Conservation (phyloP, 2,329 filamentous ascomycete species). For the Juglanconis oblonga region DNA sequence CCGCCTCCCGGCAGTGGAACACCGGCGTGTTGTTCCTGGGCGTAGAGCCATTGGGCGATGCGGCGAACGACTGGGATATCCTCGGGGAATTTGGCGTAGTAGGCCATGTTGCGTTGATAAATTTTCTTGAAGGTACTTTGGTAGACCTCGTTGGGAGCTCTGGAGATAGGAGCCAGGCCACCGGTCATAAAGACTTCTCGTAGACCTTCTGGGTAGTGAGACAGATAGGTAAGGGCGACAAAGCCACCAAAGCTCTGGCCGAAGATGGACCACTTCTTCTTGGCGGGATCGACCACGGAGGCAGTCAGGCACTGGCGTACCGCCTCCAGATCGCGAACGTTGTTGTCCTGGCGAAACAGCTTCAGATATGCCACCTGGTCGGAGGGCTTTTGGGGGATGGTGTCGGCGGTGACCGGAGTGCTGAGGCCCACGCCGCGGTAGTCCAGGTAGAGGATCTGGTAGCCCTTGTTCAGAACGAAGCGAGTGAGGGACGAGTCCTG, state of each 20-base stretch:
- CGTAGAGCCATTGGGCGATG: slow-evolving; percentile 63
- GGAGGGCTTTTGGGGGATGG: slow-evolving; percentile 53
- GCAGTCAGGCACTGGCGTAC: slow-evolving; percentile 72
- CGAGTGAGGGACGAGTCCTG: slow-evolving; percentile 72
- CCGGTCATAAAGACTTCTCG: slow-evolving; percentile 83
- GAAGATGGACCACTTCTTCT: slow-evolving; percentile 79
- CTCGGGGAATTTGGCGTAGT: slow-evolving; percentile 82
- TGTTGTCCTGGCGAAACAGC: slow-evolving; percentile 83
- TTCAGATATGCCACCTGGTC: slow-evolving; percentile 79
- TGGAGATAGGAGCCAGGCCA: slow-evolving; percentile 75
- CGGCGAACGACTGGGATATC: slow-evolving; percentile 67
- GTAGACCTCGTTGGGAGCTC: slow-evolving; percentile 73
- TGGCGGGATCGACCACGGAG: slow-evolving; percentile 60
- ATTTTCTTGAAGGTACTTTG: slow-evolving; percentile 67
- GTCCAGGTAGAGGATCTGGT: slow-evolving; percentile 84
- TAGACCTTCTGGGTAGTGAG: slow-evolving; percentile 72
- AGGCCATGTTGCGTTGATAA: slow-evolving; percentile 68
- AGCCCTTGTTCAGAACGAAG: slow-evolving; percentile 71
- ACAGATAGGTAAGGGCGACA: slow-evolving; percentile 79
- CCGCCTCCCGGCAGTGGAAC: slow-evolving; percentile 70
- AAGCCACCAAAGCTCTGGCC: slow-evolving; percentile 95
- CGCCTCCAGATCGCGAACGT: slow-evolving; percentile 85
- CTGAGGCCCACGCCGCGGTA: slow-evolving; percentile 87
- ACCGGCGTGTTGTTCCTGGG: slow-evolving; percentile 43
- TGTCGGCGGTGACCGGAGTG: slow-evolving; percentile 72